Percentiles rank a stretch among this genome's conserved stretches.
Conservation (phyloP, 2,329 filamentous ascomycete genomes). For the Penicillium brevicompactum region DNA sequence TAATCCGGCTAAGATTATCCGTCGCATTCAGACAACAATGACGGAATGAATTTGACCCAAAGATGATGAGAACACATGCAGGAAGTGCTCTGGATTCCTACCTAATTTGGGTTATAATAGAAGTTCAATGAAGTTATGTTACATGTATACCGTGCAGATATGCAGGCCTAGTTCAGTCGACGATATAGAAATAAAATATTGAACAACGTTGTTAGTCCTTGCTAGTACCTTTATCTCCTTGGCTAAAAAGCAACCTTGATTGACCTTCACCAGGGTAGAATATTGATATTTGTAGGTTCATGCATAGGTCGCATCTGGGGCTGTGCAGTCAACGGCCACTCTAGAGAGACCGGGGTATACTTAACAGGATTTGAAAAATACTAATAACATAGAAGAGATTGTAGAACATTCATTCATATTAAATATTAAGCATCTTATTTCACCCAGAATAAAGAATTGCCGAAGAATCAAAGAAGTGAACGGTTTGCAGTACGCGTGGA, state of each 20-base stretch:
- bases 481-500: background rate
- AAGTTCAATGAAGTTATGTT: background rate
- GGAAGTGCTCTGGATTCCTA: too few species aligned
- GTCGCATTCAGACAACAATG: conserved; percentile 43
- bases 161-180: conserved; percentile 12
- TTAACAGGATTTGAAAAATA: too few species aligned
- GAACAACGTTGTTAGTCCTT: too few species aligned
- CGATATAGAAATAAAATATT: background rate
- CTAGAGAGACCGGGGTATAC: background rate
- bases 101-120: too few species aligned
- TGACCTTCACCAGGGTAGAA: too few species aligned
- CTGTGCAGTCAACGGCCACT: background rate
- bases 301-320: conserved; percentile 2
- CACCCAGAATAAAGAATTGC: too few species aligned
- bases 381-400: too few species aligned
- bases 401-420: too few species aligned
- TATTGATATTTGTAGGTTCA: background rate
- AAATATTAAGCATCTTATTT: too few species aligned
- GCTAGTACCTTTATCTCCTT: too few species aligned
- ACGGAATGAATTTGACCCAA: conserved; percentile 10
- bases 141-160: conserved; percentile 15
- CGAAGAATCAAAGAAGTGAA: too few species aligned
- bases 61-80: too few species aligned
- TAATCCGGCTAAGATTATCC: conserved; percentile 43
- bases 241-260: background rate